A percentile compares a stretch with the other conserved stretches of the same genome.
Conservation (phyloP, 768 basidiomycete species). For the Leccinum rimulosum region DNA sequence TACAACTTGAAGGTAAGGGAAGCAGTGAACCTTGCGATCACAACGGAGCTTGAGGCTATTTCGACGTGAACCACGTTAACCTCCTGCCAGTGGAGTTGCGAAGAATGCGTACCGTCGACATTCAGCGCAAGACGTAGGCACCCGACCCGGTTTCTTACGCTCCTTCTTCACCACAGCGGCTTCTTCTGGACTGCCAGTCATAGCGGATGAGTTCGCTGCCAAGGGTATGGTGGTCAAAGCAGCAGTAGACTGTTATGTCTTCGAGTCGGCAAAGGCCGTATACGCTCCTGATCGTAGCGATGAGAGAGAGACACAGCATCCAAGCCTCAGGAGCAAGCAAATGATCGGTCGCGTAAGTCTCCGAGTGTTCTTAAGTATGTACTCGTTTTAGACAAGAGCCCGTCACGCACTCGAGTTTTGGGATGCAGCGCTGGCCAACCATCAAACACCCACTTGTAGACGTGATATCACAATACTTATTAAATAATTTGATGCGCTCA, state of each 20-base stretch:
- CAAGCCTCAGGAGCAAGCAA: not conserved
- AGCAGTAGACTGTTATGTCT: not conserved
- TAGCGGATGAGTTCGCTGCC: not conserved
- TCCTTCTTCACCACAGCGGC: constrained; percentile 26
- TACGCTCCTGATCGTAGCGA: not conserved
- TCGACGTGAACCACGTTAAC: not conserved
- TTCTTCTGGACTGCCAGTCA: constrained; percentile 8
- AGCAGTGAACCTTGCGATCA: constrained; percentile 51
- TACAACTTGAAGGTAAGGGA: not conserved
- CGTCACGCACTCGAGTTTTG: not conserved
- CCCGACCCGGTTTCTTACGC: constrained; percentile 48
- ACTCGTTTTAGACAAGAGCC: not conserved
- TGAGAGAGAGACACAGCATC: not conserved
- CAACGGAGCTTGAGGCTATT: constrained; percentile 61
- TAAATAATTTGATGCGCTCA: not conserved
- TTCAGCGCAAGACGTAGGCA: constrained; percentile 42
- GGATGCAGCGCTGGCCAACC: not conserved
- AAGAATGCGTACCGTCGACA: constrained; percentile 33
- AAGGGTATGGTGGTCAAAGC: not conserved
- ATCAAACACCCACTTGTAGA: not conserved
- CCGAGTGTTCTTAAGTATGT: not conserved
- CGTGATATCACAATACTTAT: not conserved
- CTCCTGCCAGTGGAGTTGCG: not conserved
- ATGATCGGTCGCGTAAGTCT: not conserved
- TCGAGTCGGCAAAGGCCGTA: constrained; percentile 10